Evolutionary conservation across 371 early-diverging fungal genomes (phyloP).

Genomic region (Rhizomucor miehei): DNA sequence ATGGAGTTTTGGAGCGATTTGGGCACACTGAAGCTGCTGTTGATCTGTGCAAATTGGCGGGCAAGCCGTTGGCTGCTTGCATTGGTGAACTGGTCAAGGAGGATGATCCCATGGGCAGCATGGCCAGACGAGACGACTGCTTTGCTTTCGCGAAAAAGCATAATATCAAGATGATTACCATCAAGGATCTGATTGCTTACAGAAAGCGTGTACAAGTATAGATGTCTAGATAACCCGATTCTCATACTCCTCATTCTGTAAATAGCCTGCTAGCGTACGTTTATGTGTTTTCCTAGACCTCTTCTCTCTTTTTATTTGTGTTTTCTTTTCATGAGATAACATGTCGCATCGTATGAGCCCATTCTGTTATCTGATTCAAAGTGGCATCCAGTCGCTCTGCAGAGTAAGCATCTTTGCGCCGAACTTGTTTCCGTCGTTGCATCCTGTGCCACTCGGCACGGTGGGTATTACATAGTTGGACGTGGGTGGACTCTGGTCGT

Average conservation of each 20-base stretch:
- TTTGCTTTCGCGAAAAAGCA: slow-evolving; percentile 78
- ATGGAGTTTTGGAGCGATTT: slow-evolving; percentile 78
- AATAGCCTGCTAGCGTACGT: not conserved
- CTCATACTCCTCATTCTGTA: not conserved
- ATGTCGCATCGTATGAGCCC: not conserved
- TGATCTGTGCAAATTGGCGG: slow-evolving; percentile 86
- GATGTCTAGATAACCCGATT: not conserved
- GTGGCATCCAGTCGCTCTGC: not conserved
- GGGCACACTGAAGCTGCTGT: slow-evolving; percentile 96
- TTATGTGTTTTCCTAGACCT: not conserved
- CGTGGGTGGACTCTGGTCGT: not conserved
- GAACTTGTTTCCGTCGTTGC: not conserved
- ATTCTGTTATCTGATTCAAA: not conserved
- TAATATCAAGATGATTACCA: slow-evolving; percentile 84
- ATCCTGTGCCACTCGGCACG: not conserved
- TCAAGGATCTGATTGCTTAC: slow-evolving; percentile 81
- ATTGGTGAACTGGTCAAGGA: slow-evolving; percentile 93
- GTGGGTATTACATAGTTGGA: too few species aligned
- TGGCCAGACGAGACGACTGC: slow-evolving; percentile 94
- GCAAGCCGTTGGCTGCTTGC: slow-evolving; percentile 78
- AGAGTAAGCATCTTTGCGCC: not conserved
- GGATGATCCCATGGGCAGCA: slow-evolving; percentile 69
- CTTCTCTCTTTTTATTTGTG: not conserved
- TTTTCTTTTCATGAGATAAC: not conserved
- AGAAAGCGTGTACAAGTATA: slow-evolving; percentile 15